A percentile compares a stretch with the other conserved stretches of the same genome.
Conservation (phyloP, 768 basidiomycete genomes). For the Dioszegia crocea region DNA sequence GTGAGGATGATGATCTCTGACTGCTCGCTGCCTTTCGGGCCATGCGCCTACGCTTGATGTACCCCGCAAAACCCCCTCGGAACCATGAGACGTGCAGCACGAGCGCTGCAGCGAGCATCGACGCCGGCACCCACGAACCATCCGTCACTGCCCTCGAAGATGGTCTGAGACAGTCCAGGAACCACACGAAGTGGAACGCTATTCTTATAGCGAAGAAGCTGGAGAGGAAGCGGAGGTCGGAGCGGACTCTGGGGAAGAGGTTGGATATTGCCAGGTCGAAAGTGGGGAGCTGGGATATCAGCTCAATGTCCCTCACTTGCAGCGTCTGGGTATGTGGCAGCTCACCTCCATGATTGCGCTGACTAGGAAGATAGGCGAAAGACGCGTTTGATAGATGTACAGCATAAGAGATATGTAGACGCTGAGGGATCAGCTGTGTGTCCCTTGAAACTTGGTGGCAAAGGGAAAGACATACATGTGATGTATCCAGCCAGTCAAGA, state of each 20-base stretch:
- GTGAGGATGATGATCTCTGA: not conserved
- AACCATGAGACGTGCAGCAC: constrained; percentile 61
- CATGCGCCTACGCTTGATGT: constrained; percentile 43
- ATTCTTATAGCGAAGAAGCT: constrained; percentile 59
- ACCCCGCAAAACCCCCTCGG: constrained; percentile 55
- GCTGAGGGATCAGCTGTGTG: constrained; percentile 8
- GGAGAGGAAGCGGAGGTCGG: constrained; percentile 56
- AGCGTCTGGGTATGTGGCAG: too few relatives aligned
- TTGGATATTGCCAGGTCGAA: constrained; percentile 56
- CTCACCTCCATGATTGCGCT: constrained; percentile 55
- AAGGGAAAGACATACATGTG: constrained; percentile 43
- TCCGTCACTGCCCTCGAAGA: constrained; percentile 41
- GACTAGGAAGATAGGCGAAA: constrained; percentile 55
- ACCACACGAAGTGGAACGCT: constrained; percentile 53
- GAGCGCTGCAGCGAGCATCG: constrained; percentile 53
- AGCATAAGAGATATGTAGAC: constrained; percentile 54
- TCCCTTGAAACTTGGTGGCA: not conserved
- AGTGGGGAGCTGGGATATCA: constrained; percentile 53
- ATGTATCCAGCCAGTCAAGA: constrained; percentile 60
- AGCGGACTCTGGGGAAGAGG: constrained; percentile 54
- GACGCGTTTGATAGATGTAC: constrained; percentile 49
- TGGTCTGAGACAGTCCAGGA: constrained; percentile 31
- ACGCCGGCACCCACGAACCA: constrained; percentile 51
- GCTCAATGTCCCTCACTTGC: too few relatives aligned
- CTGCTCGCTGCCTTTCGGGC: not conserved